These are phyloP conservation scores for Sesbania bispinosa DNA, from an alignment of 306 rosid species.

Conservation along the genomic window DNA sequence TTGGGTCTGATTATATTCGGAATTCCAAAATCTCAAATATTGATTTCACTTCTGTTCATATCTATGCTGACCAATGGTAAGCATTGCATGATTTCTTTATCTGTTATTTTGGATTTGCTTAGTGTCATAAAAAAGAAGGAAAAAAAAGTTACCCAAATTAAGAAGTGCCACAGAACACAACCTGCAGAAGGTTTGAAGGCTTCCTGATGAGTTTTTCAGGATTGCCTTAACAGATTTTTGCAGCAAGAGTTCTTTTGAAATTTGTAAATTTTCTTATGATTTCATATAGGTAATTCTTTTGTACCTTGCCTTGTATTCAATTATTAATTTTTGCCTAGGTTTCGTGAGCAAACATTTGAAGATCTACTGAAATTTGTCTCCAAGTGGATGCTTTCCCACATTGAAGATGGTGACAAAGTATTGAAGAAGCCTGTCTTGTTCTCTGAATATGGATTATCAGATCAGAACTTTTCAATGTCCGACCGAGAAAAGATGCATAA, in stretches of 20 bases:
- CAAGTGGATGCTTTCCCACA: conserved; percentile 96
- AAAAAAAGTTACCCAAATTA: not conserved
- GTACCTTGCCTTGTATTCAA: too few species aligned
- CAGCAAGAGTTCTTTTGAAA: not conserved
- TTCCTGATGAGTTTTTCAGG: not conserved
- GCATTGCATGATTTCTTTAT: conserved; percentile 13
- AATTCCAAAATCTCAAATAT: conserved; percentile 62
- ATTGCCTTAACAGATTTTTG: not conserved
- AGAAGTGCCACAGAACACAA: not conserved
- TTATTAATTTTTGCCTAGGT: conserved; percentile 41
- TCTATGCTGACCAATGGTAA: conserved; percentile 96
- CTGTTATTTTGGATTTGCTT: not conserved
- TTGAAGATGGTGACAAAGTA: conserved; percentile 82
- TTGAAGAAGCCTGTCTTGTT: conserved; percentile 82
- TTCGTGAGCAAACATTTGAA: conserved; percentile 58
- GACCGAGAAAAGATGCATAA: conserved; percentile 59
- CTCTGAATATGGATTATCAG: conserved; percentile 85
- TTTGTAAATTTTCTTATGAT: not conserved
- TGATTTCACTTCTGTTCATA: conserved; percentile 90
- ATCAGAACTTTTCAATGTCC: conserved; percentile 47
- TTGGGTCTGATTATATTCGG: conserved; percentile 88
- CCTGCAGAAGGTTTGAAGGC: conserved; percentile 6
- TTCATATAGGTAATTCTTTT: not conserved
- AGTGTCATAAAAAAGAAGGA: not conserved
- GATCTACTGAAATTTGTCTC: conserved; percentile 65